phyloP scores from a whole-genome alignment of 2,329 filamentous ascomycete species.

The Xylaria sp. region DNA sequence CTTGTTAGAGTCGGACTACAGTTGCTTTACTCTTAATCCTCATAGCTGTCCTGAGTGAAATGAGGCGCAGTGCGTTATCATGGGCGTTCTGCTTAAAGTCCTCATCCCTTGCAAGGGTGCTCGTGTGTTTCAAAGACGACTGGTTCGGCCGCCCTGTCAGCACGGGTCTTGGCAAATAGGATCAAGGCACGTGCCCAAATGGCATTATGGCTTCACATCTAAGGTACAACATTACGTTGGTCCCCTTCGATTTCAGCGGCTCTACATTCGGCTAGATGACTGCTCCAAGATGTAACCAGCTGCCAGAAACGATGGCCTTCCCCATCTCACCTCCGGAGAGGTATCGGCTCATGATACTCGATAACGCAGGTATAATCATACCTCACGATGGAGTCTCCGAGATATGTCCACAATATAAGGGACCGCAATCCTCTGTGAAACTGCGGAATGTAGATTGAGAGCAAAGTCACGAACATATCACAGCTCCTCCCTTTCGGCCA shows the following conservation, averaged over 20 bases:
- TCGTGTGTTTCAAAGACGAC: not conserved
- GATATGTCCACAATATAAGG: not conserved
- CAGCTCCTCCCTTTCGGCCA: not conserved
- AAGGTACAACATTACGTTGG: not conserved
- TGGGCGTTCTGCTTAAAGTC: not conserved
- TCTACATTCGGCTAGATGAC: constrained; percentile 1
- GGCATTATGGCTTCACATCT: not conserved
- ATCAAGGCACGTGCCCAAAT: not conserved
- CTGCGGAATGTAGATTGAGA: not conserved
- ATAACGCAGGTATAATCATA: not conserved
- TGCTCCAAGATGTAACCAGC: constrained; percentile 7
- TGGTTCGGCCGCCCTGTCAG: not conserved
- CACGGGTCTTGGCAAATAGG: not conserved
- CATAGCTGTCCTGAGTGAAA: not conserved
- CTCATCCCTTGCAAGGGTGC: not conserved
- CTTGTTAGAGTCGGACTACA: not conserved
- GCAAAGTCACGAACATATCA: not conserved
- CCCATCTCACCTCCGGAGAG: not conserved
- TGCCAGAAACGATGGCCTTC: constrained; percentile 7
- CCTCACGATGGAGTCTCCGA: not conserved
- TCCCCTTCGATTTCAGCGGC: not conserved
- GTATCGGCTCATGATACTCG: not conserved
- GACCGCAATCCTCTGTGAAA: not conserved
- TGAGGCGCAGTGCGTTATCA: not conserved
- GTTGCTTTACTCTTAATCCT: not conserved